These are phyloP conservation scores for Wickerhamiella lipophila DNA, from an alignment of 805 yeast genomes.

Conservation along the genomic window DNA sequence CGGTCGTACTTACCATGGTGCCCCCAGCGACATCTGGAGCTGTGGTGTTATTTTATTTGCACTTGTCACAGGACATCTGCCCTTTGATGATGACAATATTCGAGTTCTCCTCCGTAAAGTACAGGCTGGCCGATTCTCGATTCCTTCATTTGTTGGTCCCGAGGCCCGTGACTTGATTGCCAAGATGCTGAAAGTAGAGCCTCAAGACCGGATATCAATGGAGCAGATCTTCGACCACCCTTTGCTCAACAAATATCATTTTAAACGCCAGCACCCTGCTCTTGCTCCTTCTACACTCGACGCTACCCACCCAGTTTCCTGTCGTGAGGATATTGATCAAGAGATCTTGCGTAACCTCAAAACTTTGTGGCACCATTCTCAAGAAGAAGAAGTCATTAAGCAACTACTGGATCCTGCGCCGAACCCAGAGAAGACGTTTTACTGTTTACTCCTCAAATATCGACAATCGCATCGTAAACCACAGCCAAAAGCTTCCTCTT, in stretches of 20 bases:
- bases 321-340: constrained; percentile 45
- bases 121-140: constrained; percentile 73
- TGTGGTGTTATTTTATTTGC: constrained; percentile 95
- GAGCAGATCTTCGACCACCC: constrained; percentile 72
- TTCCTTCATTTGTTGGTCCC: constrained; percentile 64
- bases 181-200: constrained; percentile 72
- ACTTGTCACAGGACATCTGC: constrained; percentile 82
- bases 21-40: constrained; percentile 96
- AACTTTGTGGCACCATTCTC: constrained; percentile 71
- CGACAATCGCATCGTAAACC: constrained; percentile 44
- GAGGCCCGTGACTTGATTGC: constrained; percentile 83
- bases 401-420: constrained; percentile 44
- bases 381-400: constrained; percentile 38
- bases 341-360: constrained; percentile 66
- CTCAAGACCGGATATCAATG: constrained; percentile 65
- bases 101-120: constrained; percentile 78
- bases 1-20: constrained; percentile 90
- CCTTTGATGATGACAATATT: constrained; percentile 93
- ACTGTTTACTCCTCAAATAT: constrained; percentile 60
- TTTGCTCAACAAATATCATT: constrained; percentile 51
- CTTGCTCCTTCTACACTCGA: constrained; percentile 18
- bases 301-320: constrained; percentile 27
- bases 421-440: constrained; percentile 69
- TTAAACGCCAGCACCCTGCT: constrained; percentile 48
- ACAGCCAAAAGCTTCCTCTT: background rate